Conservation (phyloP, 805 yeast genomes). For the Candida ortonii region DNA sequence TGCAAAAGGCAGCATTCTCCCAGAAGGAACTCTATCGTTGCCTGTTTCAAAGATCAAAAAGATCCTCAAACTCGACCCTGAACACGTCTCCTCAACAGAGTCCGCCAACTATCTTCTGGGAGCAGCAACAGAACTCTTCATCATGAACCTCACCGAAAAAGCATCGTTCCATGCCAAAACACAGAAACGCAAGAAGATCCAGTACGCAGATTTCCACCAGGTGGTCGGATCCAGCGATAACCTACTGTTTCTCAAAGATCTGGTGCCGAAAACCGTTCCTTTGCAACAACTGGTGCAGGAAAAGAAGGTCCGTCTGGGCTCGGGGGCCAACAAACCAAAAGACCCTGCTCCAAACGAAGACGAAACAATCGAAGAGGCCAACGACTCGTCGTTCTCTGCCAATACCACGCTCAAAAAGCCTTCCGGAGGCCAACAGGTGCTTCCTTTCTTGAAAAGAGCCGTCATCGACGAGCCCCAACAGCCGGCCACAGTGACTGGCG, state of each 20-base stretch:
- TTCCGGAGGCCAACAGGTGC: constrained; percentile 15
- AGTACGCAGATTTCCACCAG: constrained; percentile 64
- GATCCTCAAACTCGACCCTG: constrained; percentile 74
- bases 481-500: neutral
- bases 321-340: constrained; percentile 5
- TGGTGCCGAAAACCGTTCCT: constrained; percentile 62
- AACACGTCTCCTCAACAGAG: constrained; percentile 62
- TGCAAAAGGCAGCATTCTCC: no score
- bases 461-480: constrained; percentile 4
- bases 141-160: constrained; percentile 67
- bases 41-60: constrained; percentile 71
- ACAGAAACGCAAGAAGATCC: constrained; percentile 65
- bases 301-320: constrained; percentile 35
- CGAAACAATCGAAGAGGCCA: constrained; percentile 16
- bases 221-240: constrained; percentile 61
- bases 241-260: constrained; percentile 58
- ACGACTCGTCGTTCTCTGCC: constrained; percentile 6
- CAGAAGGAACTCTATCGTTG: constrained; percentile 30
- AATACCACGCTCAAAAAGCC: constrained; percentile 9
- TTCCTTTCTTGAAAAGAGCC: constrained; percentile 13
- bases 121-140: constrained; percentile 73
- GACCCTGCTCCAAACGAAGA: constrained; percentile 10
- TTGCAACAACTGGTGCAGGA: constrained; percentile 46
- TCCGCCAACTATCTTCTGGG: constrained; percentile 73
- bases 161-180: constrained; percentile 63